Evolutionary conservation across 345 rosid genomes (phyloP).

Genomic region (Eucalyptus regnans): DNA sequence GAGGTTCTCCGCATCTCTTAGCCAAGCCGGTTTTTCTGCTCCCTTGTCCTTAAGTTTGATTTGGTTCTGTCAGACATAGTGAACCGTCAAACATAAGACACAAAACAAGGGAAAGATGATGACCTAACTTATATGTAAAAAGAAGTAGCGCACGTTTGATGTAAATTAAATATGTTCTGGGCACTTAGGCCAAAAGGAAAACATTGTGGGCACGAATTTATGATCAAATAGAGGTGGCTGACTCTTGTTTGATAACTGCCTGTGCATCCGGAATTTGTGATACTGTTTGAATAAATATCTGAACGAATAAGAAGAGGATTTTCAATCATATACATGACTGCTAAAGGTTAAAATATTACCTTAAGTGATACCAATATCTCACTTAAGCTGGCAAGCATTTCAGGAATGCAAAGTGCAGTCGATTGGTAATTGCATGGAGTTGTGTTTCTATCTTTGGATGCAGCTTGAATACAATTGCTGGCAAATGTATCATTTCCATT

Average conservation of each 20-base stretch:
- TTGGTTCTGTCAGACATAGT: background rate
- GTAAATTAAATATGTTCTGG: background rate
- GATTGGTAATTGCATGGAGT: background rate
- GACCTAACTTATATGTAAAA: background rate
- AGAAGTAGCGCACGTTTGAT: background rate
- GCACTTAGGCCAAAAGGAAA: background rate
- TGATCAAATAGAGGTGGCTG: background rate
- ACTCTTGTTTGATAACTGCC: background rate
- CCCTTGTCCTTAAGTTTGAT: background rate
- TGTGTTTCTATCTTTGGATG: background rate
- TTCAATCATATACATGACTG: background rate
- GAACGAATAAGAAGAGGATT: background rate
- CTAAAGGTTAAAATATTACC: conserved; percentile 3
- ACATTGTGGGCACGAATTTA: background rate
- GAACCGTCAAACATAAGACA: background rate
- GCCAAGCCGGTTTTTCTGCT: background rate
- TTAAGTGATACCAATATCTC: conserved; percentile 1
- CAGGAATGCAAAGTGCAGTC: background rate
- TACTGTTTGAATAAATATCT: background rate
- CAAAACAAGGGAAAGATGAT: background rate
- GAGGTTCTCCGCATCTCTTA: background rate
- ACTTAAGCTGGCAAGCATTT: background rate
- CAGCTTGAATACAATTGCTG: background rate
- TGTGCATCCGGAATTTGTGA: background rate
- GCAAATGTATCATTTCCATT: background rate